Evolutionary conservation across 1,284 basidiomycete species (phyloP), one percentile per base, ranked within the genome.

Genomic region (Serendipita sp.): DNA sequence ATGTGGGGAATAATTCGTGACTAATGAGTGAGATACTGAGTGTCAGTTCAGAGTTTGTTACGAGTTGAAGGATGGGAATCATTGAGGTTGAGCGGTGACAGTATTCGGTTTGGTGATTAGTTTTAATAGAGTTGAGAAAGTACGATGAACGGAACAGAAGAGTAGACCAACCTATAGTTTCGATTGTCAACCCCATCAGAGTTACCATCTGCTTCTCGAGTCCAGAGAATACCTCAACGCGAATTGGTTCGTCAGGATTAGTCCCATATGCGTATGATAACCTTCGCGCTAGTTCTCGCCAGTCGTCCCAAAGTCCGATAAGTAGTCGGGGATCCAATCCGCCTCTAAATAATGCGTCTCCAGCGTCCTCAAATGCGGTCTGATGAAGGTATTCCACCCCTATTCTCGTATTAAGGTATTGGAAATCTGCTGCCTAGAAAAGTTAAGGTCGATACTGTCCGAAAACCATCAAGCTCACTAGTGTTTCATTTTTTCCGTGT

Each of bases 1-100:
- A 73, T 91, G 85, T 22, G 89, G 90, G 60, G 89, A 89, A 72
- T 92, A 92, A 72, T 92, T 92, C 78, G 80, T 81, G 78, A 91
- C 88, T 88, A 92, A 76, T 81, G 91, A 91, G 70, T 77, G 79
- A 74, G 81, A 79, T 81, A 92, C 89, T 92, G 76, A 67, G 69
- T 63, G 79, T 84, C 77, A 85, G 84, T 83, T 80, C 77, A 78
- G 72, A 49, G 73, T 72, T 67, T 41, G 38, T 41, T 13, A 41
- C 38, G 38, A 41, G 38, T 41, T 13, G 38, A 41, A 41, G 38
- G 13, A 41, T 41, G 38, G 38, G 38, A 41, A 41, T 41, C 13
- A 41, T 41, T 41, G 38, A 41, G 5, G 38, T 41, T 68, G 65
- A 69, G 71, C 67, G 68, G 68, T 68, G 67, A 65, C 68, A 30